Conservation (phyloP, 2,329 filamentous ascomycete species). For the Aspergillus terreus region DNA sequence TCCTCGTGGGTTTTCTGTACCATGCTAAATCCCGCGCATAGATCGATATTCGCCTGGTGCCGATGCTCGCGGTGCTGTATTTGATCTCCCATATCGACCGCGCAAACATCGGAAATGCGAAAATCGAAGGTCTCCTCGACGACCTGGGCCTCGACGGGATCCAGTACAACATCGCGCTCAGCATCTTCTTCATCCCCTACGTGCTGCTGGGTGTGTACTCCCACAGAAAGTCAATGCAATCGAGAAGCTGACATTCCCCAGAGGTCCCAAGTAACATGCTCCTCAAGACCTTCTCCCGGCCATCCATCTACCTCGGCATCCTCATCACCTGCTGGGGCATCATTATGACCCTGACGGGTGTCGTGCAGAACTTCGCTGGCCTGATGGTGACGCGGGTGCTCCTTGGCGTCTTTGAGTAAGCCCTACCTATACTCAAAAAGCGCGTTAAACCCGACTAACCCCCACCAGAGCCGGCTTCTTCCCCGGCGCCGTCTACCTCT, state of each 20-base stretch:
- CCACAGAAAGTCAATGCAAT: not conserved
- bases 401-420: conserved; percentile 7
- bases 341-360: conserved; percentile 49
- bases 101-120: conserved; percentile 29
- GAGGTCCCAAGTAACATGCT: conserved; percentile 18
- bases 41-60: conserved; percentile 16
- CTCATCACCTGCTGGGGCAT: conserved; percentile 40
- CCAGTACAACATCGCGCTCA: conserved; percentile 18
- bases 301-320: conserved; percentile 26
- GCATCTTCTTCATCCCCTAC: conserved; percentile 13
- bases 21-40: not conserved
- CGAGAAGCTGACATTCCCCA: not conserved
- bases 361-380: conserved; percentile 39
- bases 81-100: conserved; percentile 25
- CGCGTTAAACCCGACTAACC: not conserved
- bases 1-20: not conserved
- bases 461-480: conserved; percentile 20
- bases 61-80: conserved; percentile 18
- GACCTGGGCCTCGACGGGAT: conserved; percentile 18
- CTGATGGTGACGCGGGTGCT: conserved; percentile 1
- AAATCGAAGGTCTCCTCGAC: conserved; percentile 21
- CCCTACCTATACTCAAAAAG: not conserved
- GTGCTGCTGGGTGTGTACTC: conserved; percentile 9
- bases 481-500: conserved; percentile 22
- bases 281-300: conserved; percentile 20